Evolutionary conservation across 768 basidiomycete genomes (phyloP), one percentile per base, ranked within the genome.

Genomic region (Phlebiopsis flavidoalba): DNA sequence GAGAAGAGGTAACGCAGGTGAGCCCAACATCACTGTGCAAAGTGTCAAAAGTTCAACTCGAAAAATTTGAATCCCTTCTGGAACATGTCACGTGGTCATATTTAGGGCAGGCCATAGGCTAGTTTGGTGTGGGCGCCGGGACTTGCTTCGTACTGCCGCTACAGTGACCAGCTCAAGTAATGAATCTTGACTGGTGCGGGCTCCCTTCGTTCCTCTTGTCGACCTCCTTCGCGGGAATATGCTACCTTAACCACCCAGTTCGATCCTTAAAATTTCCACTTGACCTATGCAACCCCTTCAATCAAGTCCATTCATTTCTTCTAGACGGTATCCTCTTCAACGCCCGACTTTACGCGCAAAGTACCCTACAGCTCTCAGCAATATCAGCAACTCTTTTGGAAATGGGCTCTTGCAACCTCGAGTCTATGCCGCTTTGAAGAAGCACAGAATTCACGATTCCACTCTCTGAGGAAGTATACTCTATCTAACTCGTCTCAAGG

Each of bases 371-470:
- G 86, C 89, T 0, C 62, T 0, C 62, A 65, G 17, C 76, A 82
- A 63, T 90, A 87, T 63, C 88, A 88, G 62, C 74, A 74, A 52
- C 61, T 69, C 2, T 93, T 91, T 68, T 92, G 89, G 89, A 92
- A 91, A 72, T 87, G 86, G 82, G 77, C 75, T 0, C 80, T 91
- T 19, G 66, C 70, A 69, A 76, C 40, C 73, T 92, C 40, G 90
- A 91, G 71, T 66, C 65, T 12, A 58, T 80, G 61, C 58, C 68
- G 15, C 61, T 60, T n/a, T 19, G 71, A 75, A n/a, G 81, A 87
- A 78, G 86, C 79, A 77, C n/a, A n/a, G n/a, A n/a, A n/a, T n/a
- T n/a, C n/a, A n/a, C 65, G 79, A 36, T 43, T 54, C 17, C 14
- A 21, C 35, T 36, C 43, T 24, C n/a, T 22, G 12, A 33, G 19